These are phyloP conservation scores for Annulohypoxylon nitens DNA, from an alignment of 495 filamentous ascomycete genomes.

Conservation along the genomic window DNA sequence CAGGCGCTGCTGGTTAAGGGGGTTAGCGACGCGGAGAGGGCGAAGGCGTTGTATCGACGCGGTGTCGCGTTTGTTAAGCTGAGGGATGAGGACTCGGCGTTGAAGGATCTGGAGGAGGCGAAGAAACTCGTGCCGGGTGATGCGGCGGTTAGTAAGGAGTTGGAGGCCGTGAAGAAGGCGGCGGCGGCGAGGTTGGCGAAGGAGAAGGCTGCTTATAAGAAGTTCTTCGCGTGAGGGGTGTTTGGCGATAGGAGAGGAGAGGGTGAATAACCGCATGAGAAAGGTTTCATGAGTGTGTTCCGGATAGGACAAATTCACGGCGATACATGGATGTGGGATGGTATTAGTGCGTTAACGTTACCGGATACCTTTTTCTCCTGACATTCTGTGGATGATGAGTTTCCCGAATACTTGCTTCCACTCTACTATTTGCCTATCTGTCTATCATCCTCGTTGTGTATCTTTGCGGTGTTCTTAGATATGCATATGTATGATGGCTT, in stretches of 20 bases:
- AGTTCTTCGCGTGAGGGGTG: conserved; percentile 74
- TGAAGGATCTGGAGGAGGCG: conserved; percentile 82
- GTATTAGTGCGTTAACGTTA: background rate
- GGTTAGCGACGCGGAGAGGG: conserved; percentile 80
- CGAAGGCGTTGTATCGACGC: conserved; percentile 88
- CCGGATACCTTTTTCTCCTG: background rate
- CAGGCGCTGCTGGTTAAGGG: conserved; percentile 77
- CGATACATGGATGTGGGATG: background rate
- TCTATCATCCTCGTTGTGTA: background rate
- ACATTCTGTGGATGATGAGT: background rate
- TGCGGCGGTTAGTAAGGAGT: conserved; percentile 78
- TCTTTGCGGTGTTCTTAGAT: background rate
- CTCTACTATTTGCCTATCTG: background rate
- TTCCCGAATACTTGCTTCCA: background rate
- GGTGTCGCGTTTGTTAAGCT: conserved; percentile 77
- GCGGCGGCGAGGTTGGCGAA: conserved; percentile 79
- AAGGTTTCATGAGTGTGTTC: background rate
- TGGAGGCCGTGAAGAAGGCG: conserved; percentile 79
- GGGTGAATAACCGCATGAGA: background rate
- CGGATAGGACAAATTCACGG: background rate
- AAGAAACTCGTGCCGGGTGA: conserved; percentile 80
- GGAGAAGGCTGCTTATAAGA: conserved; percentile 89
- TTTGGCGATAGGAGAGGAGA: background rate
- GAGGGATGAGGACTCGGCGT: conserved; percentile 88
- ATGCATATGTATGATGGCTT: background rate